phyloP scores from a whole-genome alignment of 805 yeast species.

The Scheffersomyces spartinae region DNA sequence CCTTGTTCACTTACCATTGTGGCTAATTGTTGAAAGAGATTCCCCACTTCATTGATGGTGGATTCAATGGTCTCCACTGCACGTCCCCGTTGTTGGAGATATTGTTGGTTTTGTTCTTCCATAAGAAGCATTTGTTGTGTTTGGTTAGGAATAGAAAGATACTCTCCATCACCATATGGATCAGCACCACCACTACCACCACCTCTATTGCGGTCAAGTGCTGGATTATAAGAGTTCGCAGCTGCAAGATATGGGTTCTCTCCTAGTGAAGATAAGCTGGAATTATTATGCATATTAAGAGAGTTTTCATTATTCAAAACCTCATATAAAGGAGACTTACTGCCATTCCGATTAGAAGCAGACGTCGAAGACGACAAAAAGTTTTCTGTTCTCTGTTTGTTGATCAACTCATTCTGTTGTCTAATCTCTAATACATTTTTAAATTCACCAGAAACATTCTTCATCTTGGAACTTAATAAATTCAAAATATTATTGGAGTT shows the following conservation, averaged over 20 bases:
- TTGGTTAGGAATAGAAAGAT: constrained; percentile 70
- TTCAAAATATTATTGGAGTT: constrained; percentile 83
- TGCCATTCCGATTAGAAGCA: no score
- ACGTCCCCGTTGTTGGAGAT: constrained; percentile 69
- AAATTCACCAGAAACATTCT: constrained; percentile 86
- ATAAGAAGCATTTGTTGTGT: constrained; percentile 71
- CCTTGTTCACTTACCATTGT: constrained; percentile 98
- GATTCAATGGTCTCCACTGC: constrained; percentile 96
- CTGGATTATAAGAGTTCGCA: constrained; percentile 14
- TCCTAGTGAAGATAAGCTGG: no score
- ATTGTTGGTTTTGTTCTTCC: constrained; percentile 71
- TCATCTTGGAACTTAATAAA: constrained; percentile 77
- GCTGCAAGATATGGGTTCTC: constrained; percentile 26
- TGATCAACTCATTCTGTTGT: constrained; percentile 71
- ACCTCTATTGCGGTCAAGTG: constrained; percentile 8
- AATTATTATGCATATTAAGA: no score
- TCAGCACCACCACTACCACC: constrained; percentile 7
- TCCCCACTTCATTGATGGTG: constrained; percentile 96
- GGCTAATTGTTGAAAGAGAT: constrained; percentile 86
- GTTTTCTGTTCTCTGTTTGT: constrained; percentile 75
- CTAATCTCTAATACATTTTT: constrained; percentile 81
- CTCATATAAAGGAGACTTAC: no score
- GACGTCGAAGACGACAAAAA: no score
- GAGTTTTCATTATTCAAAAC: no score
- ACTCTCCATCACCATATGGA: constrained; percentile 30